Evolutionary conservation across 208 protist genomes (phyloP).

Genomic region (Porcisia hertigi): DNA sequence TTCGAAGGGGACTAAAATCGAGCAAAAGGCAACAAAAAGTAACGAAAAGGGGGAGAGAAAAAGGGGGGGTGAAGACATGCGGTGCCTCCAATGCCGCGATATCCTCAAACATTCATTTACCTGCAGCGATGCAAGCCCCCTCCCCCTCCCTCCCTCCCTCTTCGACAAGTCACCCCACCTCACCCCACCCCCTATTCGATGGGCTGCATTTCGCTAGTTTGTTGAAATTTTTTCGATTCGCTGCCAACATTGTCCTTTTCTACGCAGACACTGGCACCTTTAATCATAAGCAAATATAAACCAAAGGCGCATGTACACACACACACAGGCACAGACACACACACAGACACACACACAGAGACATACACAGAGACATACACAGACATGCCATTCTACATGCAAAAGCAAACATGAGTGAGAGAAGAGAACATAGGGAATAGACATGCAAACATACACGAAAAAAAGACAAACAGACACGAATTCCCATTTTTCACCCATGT

Average conservation of each 20-base stretch:
- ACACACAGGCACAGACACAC: too few relatives aligned
- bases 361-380: neutral
- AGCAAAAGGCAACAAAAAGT: too few relatives aligned
- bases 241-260: too few relatives aligned
- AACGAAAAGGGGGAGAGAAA: neutral
- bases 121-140: neutral
- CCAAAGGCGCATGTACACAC: neutral
- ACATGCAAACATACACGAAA: neutral
- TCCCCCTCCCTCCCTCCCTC: neutral
- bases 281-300: neutral
- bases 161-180: neutral
- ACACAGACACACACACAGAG: neutral
- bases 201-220: neutral
- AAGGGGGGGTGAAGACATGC: neutral
- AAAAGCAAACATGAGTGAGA: neutral
- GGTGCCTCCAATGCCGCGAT: neutral
- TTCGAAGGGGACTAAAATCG: neutral
- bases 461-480: neutral
- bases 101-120: neutral
- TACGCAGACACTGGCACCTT: neutral
- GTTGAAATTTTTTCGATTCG: too few relatives aligned
- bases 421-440: too few relatives aligned
- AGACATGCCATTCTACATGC: neutral
- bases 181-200: too few relatives aligned
- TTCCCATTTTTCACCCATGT: neutral